A percentile compares a stretch with the other conserved stretches of the same genome.
Evolutionary conservation across 331 rosid genomes (phyloP).

Genomic region (Quercus phellos): DNA sequence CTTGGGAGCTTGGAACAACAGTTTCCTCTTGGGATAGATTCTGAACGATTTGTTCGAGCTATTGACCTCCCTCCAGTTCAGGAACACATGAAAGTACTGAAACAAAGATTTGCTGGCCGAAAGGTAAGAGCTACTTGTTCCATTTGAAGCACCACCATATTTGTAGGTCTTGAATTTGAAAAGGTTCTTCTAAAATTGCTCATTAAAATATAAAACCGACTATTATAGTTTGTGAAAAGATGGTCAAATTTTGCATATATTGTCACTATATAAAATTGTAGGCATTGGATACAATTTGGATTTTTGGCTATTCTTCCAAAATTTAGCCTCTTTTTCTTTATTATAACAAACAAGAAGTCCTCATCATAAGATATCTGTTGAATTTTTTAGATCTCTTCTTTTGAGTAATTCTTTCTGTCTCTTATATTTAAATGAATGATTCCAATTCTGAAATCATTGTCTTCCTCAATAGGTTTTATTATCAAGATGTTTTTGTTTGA

Average conservation of each 20-base stretch:
- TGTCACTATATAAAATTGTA: not conserved
- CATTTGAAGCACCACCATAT: not conserved
- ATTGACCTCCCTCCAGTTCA: conserved; percentile 84
- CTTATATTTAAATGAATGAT: not conserved
- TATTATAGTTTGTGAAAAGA: too few relatives aligned
- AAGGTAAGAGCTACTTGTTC: conserved; percentile 46
- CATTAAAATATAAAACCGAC: too few relatives aligned
- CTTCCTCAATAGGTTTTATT: not conserved
- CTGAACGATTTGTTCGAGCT: conserved; percentile 75
- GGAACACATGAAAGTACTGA: conserved; percentile 70
- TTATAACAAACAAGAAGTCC: not conserved
- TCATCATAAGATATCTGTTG: too few relatives aligned
- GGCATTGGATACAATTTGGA: not conserved
- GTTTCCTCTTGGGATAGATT: conserved; percentile 98
- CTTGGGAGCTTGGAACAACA: conserved; percentile 40
- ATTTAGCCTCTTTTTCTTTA: not conserved
- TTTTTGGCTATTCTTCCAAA: not conserved
- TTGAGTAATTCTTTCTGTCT: too few relatives aligned
- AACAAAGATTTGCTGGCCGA: conserved; percentile 86
- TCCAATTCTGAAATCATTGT: too few relatives aligned
- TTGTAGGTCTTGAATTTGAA: not conserved
- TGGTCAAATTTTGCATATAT: not conserved
- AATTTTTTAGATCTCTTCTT: too few relatives aligned
- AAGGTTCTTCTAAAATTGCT: not conserved
- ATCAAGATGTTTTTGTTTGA: not conserved